Base-by-base conservation (phyloP, 192 early-diverging fungal species). In the Backusella psychrophila region DNA sequence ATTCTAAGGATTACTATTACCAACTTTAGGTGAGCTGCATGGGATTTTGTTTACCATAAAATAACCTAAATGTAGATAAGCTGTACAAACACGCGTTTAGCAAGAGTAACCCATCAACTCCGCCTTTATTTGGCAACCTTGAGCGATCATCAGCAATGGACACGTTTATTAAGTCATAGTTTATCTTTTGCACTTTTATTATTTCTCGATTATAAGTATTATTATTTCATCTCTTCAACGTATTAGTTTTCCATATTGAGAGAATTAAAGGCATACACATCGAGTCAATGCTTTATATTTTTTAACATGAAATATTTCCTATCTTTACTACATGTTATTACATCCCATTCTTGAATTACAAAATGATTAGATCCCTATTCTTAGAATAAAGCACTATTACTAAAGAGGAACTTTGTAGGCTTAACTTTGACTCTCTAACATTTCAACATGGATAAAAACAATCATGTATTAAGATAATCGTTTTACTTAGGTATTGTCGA, bases 1-100 rank as follows among this genome's bases (percentile, higher is more conserved):
- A 29, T 56, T 56, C 8, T 23, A 56, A 56, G 21, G 53, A 56
- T 11, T 21, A 23, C 0, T 29, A 63, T 63, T 63, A 63, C 56
- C 23, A 63, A 63, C 56, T 29, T 63, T 63, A 63, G 23, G 3
- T 63, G 56, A 63, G 12, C 56, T 63, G 26, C 21, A 63, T 63
- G 56, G 23, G 56, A 14, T 12, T 29, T 63, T 14, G 29, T 29
- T 63, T 29, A 29, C 9, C 56, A 63, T 63, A 63, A 56, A 63
- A 14, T 63, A 12, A 29, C 56, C 56, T 29, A 63, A 63, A 63
- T 63, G 56, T 63, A 63, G 56, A 63, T 63, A 63, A 29, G 56
- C 56, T 63, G 56, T 63, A 63, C 56, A 63, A 63, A 29, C 56
- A 63, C 56, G 56, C 56, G 56, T 63, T 63, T 63, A 63, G 46